phyloP scores from a whole-genome alignment of 768 basidiomycete genomes.

The Naematelia aurantialba region DNA sequence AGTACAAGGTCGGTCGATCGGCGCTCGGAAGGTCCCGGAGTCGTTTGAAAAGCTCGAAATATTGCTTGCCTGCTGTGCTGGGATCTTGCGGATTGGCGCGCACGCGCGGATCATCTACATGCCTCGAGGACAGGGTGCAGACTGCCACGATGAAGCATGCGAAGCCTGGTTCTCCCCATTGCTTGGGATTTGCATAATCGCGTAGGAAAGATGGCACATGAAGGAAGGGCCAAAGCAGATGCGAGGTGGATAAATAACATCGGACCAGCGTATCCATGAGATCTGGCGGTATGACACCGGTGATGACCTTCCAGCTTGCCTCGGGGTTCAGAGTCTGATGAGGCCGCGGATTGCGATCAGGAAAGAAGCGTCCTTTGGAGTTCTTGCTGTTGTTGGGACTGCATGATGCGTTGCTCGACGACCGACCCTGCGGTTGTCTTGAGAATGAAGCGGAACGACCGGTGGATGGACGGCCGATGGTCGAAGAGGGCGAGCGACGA shows the following conservation, averaged over 20 bases:
- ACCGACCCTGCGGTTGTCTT: not conserved
- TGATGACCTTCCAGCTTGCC: constrained; percentile 79
- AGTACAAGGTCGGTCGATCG: constrained; percentile 84
- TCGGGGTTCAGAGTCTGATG: constrained; percentile 77
- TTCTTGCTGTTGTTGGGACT: constrained; percentile 1
- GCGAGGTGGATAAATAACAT: constrained; percentile 72
- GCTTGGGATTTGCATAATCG: constrained; percentile 88
- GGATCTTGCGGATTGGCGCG: constrained; percentile 76
- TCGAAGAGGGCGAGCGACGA: not conserved
- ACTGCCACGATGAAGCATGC: constrained; percentile 89
- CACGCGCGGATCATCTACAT: constrained; percentile 87
- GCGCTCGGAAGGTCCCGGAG: constrained; percentile 83
- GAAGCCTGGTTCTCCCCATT: constrained; percentile 94
- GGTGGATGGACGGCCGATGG: not conserved
- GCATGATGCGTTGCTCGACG: not conserved
- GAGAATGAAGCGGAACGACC: not conserved
- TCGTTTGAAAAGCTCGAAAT: constrained; percentile 83
- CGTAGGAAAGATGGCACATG: constrained; percentile 85
- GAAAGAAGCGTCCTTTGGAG: constrained; percentile 58
- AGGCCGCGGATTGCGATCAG: constrained; percentile 68
- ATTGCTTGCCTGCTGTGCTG: constrained; percentile 82
- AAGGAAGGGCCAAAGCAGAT: constrained; percentile 85
- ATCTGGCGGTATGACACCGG: constrained; percentile 78
- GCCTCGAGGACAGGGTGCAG: constrained; percentile 84
- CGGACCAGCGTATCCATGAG: constrained; percentile 80